phyloP scores from a whole-genome alignment of 257 asterid species.

The Rauvolfia tetraphylla region DNA sequence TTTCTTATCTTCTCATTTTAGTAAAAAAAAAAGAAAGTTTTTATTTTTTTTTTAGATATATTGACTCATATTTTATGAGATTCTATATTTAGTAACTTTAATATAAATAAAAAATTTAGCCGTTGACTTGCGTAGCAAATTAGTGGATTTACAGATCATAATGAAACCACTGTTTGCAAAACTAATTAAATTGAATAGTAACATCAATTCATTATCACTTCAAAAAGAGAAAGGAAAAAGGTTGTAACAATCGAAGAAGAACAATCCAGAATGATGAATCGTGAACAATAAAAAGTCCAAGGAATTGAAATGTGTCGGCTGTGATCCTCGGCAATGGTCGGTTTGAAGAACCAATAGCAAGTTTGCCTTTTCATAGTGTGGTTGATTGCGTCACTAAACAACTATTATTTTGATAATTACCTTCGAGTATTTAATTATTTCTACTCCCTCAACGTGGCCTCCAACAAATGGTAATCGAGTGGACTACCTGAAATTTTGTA shows the following conservation, averaged over 20 bases:
- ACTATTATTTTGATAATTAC: background rate
- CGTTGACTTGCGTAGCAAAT: background rate
- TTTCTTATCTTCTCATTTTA: too few relatives aligned
- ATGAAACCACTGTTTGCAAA: background rate
- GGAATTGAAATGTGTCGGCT: background rate
- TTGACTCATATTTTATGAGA: too few relatives aligned
- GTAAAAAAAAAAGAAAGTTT: too few relatives aligned
- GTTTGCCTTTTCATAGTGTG: background rate
- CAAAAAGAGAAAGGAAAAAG: background rate
- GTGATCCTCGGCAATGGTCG: background rate
- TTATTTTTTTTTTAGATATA: too few relatives aligned
- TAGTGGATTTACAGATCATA: background rate
- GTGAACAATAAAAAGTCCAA: background rate
- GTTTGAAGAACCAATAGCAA: constrained; percentile 8
- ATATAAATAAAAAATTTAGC: too few relatives aligned
- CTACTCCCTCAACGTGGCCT: background rate
- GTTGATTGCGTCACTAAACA: constrained; percentile 1
- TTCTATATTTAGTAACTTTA: too few relatives aligned
- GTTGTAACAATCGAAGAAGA: background rate
- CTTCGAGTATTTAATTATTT: background rate
- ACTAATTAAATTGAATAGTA: background rate
- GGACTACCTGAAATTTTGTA: background rate
- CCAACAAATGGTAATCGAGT: background rate
- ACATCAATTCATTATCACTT: background rate
- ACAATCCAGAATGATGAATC: constrained; percentile 8